Percentiles rank a stretch among this genome's conserved stretches.
Conservation (phyloP, 2,329 filamentous ascomycete genomes). For the Chaetomiaceae sp. region DNA sequence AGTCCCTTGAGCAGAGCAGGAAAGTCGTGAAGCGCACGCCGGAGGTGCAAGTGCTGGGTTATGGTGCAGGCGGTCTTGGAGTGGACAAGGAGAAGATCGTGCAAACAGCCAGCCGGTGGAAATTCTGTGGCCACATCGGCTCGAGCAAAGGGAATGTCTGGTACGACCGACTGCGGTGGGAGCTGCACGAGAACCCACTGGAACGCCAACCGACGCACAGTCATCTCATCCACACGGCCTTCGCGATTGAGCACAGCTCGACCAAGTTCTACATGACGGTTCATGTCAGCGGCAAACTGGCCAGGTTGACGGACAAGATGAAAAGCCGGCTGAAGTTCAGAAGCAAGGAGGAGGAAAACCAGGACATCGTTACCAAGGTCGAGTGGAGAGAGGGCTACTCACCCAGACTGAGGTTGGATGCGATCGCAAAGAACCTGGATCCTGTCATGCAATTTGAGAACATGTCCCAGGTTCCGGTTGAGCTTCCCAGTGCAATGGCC, state of each 20-base stretch:
- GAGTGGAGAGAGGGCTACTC: conserved; percentile 19
- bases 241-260: conserved; percentile 21
- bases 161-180: conserved; percentile 20
- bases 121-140: conserved; percentile 17
- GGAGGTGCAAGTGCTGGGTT: conserved; percentile 13
- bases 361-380: conserved; percentile 20
- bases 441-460: conserved; percentile 17
- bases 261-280: conserved; percentile 22
- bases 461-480: conserved; percentile 11
- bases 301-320: conserved; percentile 9
- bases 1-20: conserved; percentile 12
- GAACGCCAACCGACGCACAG: conserved; percentile 18
- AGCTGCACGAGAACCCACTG: conserved; percentile 14
- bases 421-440: conserved; percentile 12
- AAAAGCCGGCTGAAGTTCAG: conserved; percentile 17
- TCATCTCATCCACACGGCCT: conserved; percentile 21
- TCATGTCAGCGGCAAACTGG: conserved; percentile 21
- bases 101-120: conserved; percentile 14
- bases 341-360: background rate
- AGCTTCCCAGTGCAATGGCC: conserved; percentile 14
- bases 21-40: conserved; percentile 13
- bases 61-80: conserved; percentile 19
- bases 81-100: conserved; percentile 12
- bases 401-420: conserved; percentile 11
- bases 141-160: conserved; percentile 8